Percentiles rank a stretch among this genome's conserved stretches.
Conservation (phyloP, 2,329 filamentous ascomycete genomes). For the Fusarium sp. region DNA sequence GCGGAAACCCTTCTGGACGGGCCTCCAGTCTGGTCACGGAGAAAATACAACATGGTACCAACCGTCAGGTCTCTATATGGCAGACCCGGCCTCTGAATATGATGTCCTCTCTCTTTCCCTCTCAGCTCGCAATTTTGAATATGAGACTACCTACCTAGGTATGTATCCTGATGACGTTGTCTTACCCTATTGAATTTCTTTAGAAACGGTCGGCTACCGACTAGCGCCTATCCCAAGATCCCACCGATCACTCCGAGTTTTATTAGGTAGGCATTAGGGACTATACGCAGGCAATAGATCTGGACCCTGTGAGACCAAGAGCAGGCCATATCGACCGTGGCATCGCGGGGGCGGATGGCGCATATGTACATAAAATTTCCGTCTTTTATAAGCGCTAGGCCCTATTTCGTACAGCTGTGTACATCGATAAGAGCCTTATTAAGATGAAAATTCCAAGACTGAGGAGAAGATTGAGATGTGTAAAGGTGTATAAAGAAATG, state of each 20-base stretch:
- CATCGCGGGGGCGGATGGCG: conserved; percentile 45
- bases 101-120: no score
- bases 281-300: conserved; percentile 28
- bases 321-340: conserved; percentile 38
- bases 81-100: no score
- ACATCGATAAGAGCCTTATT: no score
- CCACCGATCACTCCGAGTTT: conserved; percentile 19
- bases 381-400: conserved; percentile 22
- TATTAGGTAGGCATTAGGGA: conserved; percentile 11
- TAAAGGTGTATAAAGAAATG: no score
- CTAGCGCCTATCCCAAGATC: conserved; percentile 33
- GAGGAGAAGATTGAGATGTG: no score
- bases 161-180: conserved; percentile 22
- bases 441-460: no score
- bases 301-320: conserved; percentile 32
- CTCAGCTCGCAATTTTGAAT: no score
- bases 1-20: conserved; percentile 17
- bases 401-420: not conserved
- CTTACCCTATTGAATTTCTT: conserved; percentile 1
- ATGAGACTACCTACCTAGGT: no score
- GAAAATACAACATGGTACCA: conserved; percentile 7
- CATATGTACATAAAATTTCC: conserved; percentile 42
- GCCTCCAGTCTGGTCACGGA: conserved; percentile 12
- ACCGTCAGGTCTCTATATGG: not conserved
- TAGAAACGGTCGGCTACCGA: conserved; percentile 26